A percentile compares a stretch with the other conserved stretches of the same genome.
phyloP scores from a whole-genome alignment of 345 rosid species.

The Pistacia vera region DNA sequence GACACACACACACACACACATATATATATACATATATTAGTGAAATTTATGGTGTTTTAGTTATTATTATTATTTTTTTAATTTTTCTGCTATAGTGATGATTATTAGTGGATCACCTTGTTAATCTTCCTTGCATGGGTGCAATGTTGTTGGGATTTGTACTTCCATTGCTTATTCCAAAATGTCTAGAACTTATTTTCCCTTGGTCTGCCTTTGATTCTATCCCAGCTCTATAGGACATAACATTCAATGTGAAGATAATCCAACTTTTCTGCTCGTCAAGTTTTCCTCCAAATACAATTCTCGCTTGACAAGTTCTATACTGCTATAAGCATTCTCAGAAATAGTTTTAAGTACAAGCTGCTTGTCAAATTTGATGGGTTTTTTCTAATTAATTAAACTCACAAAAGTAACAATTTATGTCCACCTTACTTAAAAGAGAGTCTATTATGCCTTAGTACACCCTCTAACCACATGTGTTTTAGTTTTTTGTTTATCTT shows the following conservation, averaged over 20 bases:
- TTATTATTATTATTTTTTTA: background rate
- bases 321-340: conserved; percentile 12
- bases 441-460: no score
- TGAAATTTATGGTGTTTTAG: background rate
- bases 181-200: background rate
- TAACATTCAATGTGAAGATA: background rate
- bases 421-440: no score
- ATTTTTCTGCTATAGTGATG: background rate
- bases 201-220: conserved; percentile 1
- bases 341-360: background rate
- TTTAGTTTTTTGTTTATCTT: no score
- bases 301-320: conserved; percentile 18
- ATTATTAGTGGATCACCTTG: background rate
- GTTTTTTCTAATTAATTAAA: no score
- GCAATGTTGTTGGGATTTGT: background rate
- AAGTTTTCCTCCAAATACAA: conserved; percentile 14
- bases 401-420: no score
- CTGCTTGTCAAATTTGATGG: no score
- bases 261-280: background rate
- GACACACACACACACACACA: background rate
- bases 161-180: background rate
- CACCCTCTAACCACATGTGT: no score
- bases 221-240: background rate
- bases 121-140: background rate
- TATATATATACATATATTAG: background rate